Conservation (phyloP, 192 early-diverging fungal genomes). For the Lunasporangiospora selenospora region DNA sequence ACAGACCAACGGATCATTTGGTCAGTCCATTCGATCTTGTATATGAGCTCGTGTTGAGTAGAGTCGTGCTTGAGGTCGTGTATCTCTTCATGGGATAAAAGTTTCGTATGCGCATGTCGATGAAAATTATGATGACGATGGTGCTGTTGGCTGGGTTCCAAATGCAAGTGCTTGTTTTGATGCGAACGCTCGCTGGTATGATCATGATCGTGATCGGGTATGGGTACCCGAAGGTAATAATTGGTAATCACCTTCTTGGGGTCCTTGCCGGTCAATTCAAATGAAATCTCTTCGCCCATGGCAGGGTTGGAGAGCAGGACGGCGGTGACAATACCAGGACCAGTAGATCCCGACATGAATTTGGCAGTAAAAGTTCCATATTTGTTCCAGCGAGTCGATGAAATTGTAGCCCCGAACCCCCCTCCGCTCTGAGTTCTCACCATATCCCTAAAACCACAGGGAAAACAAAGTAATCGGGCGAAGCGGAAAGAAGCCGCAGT, state of each 20-base stretch:
- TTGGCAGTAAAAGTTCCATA: constrained; percentile 64
- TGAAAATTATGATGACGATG: constrained; percentile 43
- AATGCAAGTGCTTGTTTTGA: neutral
- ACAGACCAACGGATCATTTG: constrained; percentile 41
- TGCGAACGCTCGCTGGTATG: constrained; percentile 31
- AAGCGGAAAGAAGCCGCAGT: too few relatives aligned
- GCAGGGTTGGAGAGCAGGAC: constrained; percentile 59
- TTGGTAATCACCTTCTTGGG: constrained; percentile 64
- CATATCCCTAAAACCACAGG: constrained; percentile 26
- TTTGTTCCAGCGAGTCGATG: constrained; percentile 60
- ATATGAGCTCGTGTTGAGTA: constrained; percentile 16
- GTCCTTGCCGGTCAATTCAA: constrained; percentile 65
- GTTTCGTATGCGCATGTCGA: constrained; percentile 33
- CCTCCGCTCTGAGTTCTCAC: constrained; percentile 40
- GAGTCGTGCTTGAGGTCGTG: constrained; percentile 15
- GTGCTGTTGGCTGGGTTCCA: constrained; percentile 4
- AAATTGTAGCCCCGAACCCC: constrained; percentile 67
- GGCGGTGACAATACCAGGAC: constrained; percentile 67
- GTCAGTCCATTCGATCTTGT: constrained; percentile 50
- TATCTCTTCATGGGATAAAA: constrained; percentile 27
- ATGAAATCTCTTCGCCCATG: constrained; percentile 70
- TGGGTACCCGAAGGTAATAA: constrained; percentile 61
- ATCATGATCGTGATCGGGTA: constrained; percentile 54
- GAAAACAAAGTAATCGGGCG: constrained; percentile 3
- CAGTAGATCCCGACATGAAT: constrained; percentile 54